Evolutionary conservation across 1,284 basidiomycete genomes (phyloP), one percentile per base, ranked within the genome.

Genomic region (Trichosporon sp.): DNA sequence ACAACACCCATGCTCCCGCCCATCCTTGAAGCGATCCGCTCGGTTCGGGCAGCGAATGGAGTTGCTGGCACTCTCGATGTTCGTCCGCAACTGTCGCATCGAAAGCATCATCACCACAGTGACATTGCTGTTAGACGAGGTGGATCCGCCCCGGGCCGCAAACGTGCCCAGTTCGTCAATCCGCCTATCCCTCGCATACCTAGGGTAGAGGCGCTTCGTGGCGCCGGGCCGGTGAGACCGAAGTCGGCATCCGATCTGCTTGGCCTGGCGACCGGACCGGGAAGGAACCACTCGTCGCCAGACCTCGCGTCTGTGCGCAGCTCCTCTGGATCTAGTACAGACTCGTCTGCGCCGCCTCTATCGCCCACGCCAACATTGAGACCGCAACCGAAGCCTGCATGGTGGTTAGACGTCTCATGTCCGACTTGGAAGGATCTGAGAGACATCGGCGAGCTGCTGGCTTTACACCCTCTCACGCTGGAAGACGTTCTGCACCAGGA

Each of bases 401-500:
- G 95, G 96, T 98, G 94, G 90, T 85, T 98, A 32, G 94, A 98
- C 80, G 90, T 98, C 1, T 89, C 92, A 19, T 95, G 91, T 77
- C 95, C 96, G 1, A 91, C 90, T 0, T 94, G 93, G 89, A 91
- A 91, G 68, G 95, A 97, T 82, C 90, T 98, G 88, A 88, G 91
- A 70, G 89, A 91, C 21, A 88, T 98, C 67, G 92, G 94, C 68
- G 94, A 93, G 16, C 51, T 69, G 31, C 65, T 65, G n/a, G 21
- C 65, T 68, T 87, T 98, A 1, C 96, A 98, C 82, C 96, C 96
- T 0, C 87, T 98, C 21, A 98, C 96, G 0, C 88, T 98, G 14
- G 96, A 98, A 83, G 96, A 98, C 85, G 94, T 98, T 43, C 84
- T 98, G n/a, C 93, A 95, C 75, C 91, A 93, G 83, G 95, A 98